Base-by-base conservation (phyloP, 106 monocot species). In the Platanthera guangdongensis region DNA sequence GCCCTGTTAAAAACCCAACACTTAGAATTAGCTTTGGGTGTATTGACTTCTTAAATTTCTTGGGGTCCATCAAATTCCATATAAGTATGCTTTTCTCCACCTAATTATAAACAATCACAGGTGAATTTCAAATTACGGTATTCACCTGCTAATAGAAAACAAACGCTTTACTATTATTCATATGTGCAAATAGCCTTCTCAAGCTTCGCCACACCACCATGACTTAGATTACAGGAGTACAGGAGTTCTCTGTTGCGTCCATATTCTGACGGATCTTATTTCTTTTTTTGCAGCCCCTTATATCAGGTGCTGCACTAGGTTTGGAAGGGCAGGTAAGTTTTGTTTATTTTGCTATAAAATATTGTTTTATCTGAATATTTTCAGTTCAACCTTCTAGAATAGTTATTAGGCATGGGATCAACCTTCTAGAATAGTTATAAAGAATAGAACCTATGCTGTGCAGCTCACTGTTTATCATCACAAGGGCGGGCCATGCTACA, bases 381-480 rank as follows among this genome's bases (percentile, higher is more conserved):
- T 48, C 47, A 16, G 47, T 70, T 39, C 16, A 47, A 25, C 47
- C 47, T 70, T 70, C 19, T 63, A 11, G 67, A 5, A 4, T 67
- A 11, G 1, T 32, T 4, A 32, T 12, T 39, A 67, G 7, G 4
- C 12, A 12, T 67, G 30, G 22, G 30, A 12, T 67, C 32, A 67
- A 22, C 63, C 25, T 39, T 67, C 67, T 13, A 25, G 25, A 25
- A 25, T 25, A 25, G 25, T 25, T 25, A 30, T 67, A 22, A 45
- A 39, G 32, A 11, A 39, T 67, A 67, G 39, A 70, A 70, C 16
- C 25, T 60, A 50, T 76, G 8, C 75, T 74, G 12, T 84, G 78
- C 82, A 99, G 99, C 90, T 99, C 51, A 99, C 94, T 46, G 87
- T 99, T 52, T 99, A 99, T 81, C 72, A 99, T 92, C 75, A 94